phyloP scores from a whole-genome alignment of 192 early-diverging fungal genomes.

The Backusella mclennaniae region DNA sequence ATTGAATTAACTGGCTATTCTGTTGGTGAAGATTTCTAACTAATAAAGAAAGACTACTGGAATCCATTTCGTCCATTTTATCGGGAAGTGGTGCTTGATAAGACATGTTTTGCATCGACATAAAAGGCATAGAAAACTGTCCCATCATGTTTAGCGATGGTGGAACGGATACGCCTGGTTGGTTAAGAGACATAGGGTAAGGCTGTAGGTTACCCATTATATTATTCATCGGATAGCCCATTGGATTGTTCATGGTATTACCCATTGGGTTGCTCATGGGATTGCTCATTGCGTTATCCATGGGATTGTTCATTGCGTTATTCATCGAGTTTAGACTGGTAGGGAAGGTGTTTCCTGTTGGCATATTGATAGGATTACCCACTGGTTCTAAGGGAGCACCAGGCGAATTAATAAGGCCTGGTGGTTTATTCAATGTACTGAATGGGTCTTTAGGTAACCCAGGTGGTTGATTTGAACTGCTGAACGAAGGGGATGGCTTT shows the following conservation, averaged over 20 bases:
- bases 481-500: neutral
- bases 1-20: constrained; percentile 43
- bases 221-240: neutral
- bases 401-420: neutral
- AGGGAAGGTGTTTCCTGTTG: neutral
- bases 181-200: neutral
- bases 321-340: neutral
- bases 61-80: neutral
- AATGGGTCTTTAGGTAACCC: neutral
- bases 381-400: neutral
- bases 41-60: neutral
- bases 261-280: neutral
- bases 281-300: neutral
- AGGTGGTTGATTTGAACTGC: neutral
- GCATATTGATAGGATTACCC: neutral
- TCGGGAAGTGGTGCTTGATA: neutral
- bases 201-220: neutral
- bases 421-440: neutral
- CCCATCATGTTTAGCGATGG: neutral
- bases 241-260: neutral
- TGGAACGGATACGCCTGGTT: neutral
- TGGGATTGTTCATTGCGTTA: neutral
- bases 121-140: neutral
- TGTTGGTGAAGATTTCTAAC: constrained; percentile 39
- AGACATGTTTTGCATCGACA: neutral